Evolutionary conservation across 75 land plant species (phyloP), one percentile per base, ranked within the genome.

Genomic region (Chamaecyparis obtusa): DNA sequence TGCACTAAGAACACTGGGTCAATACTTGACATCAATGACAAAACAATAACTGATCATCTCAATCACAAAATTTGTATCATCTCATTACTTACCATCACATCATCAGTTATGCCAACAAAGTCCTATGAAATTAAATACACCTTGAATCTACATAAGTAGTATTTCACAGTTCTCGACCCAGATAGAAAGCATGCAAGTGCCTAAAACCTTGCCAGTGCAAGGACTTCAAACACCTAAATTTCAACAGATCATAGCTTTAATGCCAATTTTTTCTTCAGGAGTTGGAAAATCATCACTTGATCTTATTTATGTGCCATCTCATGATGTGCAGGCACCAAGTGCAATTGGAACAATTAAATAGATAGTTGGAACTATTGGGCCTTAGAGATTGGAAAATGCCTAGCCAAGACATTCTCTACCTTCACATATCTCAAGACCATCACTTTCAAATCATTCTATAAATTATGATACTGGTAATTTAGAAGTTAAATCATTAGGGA

Each of bases 261-360:
- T 91, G 55, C 90, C 78, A 36, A 87, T 83, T 67, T 88, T 89
- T 85, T 88, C 89, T 14, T 86, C 92, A 71, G 93, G 95, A 48
- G 90, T 94, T 15, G 92, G 92, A 85, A 90, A 94, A 39, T 94
- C 94, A 69, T 87, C 93, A 2, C 86, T 92, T 49, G 95, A 95
- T 87, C 94, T 93, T 51, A 93, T 95, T 74, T 94, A 94, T 86
- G 92, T 94, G 41, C 94, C 97, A 41, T 93, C 95, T 64, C 88
- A 86, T 43, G 88, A 91, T 85, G 89, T 93, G 0, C 85, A 91
- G 84, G 48, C 88, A 33, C 85, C 91, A 77, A 90, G 89, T 76
- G 71, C 80, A 39, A 88, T 90, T 85, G 92, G 96, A 39, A 91
- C 94, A 44, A 90, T 89, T 35, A 88, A 88, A 43, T 93, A 92